Evolutionary conservation across 2,329 filamentous ascomycete species (phyloP).

Genomic region (Curvularia sp.): DNA sequence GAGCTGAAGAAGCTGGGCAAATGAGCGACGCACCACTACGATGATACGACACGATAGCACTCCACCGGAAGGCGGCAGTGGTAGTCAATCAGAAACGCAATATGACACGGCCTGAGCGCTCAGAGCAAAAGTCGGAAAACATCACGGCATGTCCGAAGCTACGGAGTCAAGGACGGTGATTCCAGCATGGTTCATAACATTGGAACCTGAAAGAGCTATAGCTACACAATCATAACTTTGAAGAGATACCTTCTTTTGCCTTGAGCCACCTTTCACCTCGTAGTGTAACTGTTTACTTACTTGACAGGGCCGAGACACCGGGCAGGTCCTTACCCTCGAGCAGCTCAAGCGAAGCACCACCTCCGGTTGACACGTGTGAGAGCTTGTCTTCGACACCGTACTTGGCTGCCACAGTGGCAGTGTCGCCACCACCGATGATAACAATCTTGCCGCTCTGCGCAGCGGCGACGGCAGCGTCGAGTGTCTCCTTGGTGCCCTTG

Average conservation of each 20-base stretch:
- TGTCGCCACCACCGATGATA: slow-evolving; percentile 98
- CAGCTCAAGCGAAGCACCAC: slow-evolving; percentile 92
- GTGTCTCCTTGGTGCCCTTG: slow-evolving; percentile 86
- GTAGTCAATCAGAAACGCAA: not conserved
- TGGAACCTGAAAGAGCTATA: slow-evolving; percentile 35
- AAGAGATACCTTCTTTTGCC: slow-evolving; percentile 40
- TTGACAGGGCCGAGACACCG: slow-evolving; percentile 89
- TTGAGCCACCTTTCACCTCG: slow-evolving; percentile 33
- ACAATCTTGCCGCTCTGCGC: slow-evolving; percentile 88
- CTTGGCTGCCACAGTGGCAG: slow-evolving; percentile 96
- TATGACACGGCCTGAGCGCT: not conserved
- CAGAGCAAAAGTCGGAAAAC: not conserved
- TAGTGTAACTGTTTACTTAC: slow-evolving; percentile 59
- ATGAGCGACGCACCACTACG: slow-evolving; percentile 27
- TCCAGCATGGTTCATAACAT: slow-evolving; percentile 25
- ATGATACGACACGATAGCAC: slow-evolving; percentile 7
- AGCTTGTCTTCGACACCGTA: slow-evolving; percentile 96
- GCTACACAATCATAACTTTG: slow-evolving; percentile 46
- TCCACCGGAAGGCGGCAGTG: not conserved
- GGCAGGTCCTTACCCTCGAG: slow-evolving; percentile 98
- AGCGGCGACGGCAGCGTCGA: slow-evolving; percentile 85
- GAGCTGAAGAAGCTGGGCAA: slow-evolving; percentile 95
- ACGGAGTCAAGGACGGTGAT: not conserved
- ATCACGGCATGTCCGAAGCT: slow-evolving; percentile 5
- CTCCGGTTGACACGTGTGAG: slow-evolving; percentile 96